Evolutionary conservation across 192 early-diverging fungal species (phyloP).

Genomic region (Entomortierella chlamydospora): DNA sequence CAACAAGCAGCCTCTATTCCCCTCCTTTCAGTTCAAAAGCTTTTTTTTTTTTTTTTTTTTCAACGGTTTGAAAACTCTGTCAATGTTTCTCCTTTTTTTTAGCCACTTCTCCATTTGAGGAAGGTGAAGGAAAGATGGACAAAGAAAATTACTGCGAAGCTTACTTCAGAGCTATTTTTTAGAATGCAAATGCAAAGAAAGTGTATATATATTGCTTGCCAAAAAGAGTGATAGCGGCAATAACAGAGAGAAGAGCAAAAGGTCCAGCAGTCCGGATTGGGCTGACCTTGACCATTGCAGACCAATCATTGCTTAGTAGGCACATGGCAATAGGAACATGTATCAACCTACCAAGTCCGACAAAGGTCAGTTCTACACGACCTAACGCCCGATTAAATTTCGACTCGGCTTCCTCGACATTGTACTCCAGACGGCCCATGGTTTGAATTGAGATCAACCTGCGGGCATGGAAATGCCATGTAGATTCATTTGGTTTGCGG

Average conservation of each 20-base stretch:
- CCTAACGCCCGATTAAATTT: slow-evolving; percentile 54
- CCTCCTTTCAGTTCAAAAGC: too few relatives aligned
- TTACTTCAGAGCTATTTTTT: not conserved
- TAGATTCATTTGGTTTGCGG: slow-evolving; percentile 47
- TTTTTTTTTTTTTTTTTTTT: too few relatives aligned
- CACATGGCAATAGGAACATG: not conserved
- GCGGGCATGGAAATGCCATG: slow-evolving; percentile 37
- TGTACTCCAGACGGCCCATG: slow-evolving; percentile 47
- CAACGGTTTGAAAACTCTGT: not conserved
- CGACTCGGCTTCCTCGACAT: slow-evolving; percentile 50
- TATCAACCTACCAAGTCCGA: slow-evolving; percentile 48
- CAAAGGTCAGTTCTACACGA: slow-evolving; percentile 49
- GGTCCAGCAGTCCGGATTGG: not conserved
- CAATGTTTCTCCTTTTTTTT: not conserved
- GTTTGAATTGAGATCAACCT: slow-evolving; percentile 51
- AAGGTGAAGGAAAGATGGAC: not conserved
- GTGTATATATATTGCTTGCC: not conserved
- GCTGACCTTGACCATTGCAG: not conserved
- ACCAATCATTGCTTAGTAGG: not conserved
- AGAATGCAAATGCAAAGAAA: not conserved
- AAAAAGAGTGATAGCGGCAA: not conserved
- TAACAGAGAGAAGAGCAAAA: not conserved
- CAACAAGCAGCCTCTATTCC: too few relatives aligned
- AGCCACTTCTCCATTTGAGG: slow-evolving; percentile 2
- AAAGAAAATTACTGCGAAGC: not conserved